A percentile compares a stretch with the other conserved stretches of the same genome.
These are phyloP conservation scores for Peronospora destructor DNA, from an alignment of 352 stramenopile genomes.

Conservation along the genomic window DNA sequence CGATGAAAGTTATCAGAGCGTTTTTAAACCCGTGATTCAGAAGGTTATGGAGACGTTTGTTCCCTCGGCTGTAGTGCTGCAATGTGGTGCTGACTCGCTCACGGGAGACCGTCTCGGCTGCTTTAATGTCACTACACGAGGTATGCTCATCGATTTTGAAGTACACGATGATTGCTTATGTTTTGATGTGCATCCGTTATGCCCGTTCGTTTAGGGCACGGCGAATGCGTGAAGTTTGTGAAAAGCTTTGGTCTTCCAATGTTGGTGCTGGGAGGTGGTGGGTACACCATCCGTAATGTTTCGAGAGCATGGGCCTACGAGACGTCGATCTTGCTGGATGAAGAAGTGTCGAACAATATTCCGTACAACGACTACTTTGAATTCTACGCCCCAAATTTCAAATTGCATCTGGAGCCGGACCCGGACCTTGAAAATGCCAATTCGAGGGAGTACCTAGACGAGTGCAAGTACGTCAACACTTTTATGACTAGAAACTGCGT, in stretches of 20 bases:
- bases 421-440: constrained; percentile 75
- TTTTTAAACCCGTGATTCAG: constrained; percentile 97
- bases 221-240: constrained; percentile 75
- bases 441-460: constrained; percentile 77
- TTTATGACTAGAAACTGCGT: not conserved
- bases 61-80: constrained; percentile 91
- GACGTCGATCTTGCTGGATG: constrained; percentile 90
- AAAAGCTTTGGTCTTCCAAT: constrained; percentile 84
- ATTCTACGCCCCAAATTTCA: constrained; percentile 80
- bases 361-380: constrained; percentile 85
- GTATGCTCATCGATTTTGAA: constrained; percentile 13
- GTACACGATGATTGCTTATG: not conserved
- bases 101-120: constrained; percentile 94
- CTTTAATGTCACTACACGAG: constrained; percentile 94
- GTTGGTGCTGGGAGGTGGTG: constrained; percentile 76
- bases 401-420: constrained; percentile 77
- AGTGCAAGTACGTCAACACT: constrained; percentile 62
- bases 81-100: constrained; percentile 96
- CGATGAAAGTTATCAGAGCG: constrained; percentile 90
- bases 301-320: constrained; percentile 95
- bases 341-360: constrained; percentile 76
- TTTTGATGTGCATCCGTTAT: not conserved
- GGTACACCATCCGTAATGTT: constrained; percentile 86
- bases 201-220: constrained; percentile 39
- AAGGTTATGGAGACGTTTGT: constrained; percentile 89